Conservation (phyloP, 352 stramenopile species). For the Phytophthora sansomeana region DNA sequence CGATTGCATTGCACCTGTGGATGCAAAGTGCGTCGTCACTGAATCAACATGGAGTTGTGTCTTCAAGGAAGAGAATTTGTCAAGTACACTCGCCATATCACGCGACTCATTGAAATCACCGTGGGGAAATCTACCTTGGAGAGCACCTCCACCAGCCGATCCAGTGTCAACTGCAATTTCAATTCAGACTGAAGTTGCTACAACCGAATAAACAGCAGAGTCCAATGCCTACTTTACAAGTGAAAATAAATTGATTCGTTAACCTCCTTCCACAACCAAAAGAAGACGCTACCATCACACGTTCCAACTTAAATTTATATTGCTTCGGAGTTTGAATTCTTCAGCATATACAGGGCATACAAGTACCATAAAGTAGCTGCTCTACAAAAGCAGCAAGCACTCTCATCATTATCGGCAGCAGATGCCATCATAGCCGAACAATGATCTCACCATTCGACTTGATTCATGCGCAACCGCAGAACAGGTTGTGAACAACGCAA, state of each 20-base stretch:
- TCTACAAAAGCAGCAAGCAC: constrained; percentile 13
- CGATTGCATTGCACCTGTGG: constrained; percentile 38
- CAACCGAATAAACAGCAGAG: constrained; percentile 10
- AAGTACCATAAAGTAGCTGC: constrained; percentile 31
- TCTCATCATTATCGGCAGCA: constrained; percentile 23
- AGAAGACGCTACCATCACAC: neutral
- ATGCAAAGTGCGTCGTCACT: constrained; percentile 35
- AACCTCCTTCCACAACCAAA: neutral
- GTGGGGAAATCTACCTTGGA: constrained; percentile 19
- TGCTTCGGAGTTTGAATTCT: constrained; percentile 17
- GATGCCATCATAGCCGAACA: neutral
- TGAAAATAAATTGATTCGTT: too few species aligned
- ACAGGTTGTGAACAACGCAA: constrained; percentile 35
- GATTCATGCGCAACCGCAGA: constrained; percentile 39
- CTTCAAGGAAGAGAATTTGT: constrained; percentile 16
- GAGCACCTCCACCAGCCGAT: constrained; percentile 20
- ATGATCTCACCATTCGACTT: neutral
- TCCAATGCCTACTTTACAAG: neutral
- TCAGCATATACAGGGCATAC: constrained; percentile 18
- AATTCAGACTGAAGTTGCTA: constrained; percentile 1
- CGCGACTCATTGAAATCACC: constrained; percentile 9
- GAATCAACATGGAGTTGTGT: constrained; percentile 36
- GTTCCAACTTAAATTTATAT: constrained; percentile 22
- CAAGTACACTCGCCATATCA: constrained; percentile 15
- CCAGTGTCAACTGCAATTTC: neutral